These are phyloP conservation scores for Herpetospermum pedunculosum DNA, from an alignment of 306 rosid genomes.

Conservation along the genomic window DNA sequence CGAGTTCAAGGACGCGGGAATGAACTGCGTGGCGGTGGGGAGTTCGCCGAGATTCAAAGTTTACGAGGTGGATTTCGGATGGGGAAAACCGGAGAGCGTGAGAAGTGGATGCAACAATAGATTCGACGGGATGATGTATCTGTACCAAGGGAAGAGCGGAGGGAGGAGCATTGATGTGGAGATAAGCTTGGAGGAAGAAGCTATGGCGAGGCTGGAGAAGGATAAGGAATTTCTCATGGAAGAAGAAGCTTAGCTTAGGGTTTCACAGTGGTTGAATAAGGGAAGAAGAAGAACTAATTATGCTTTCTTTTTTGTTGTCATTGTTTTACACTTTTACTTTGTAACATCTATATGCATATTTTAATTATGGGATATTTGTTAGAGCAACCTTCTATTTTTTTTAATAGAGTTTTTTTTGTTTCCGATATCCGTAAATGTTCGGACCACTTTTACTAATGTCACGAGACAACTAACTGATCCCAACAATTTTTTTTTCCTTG, in stretches of 20 bases:
- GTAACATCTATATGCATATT: no score
- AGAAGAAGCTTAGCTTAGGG: no score
- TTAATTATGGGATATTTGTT: no score
- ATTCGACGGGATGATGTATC: slow-evolving; percentile 83
- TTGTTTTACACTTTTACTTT: no score
- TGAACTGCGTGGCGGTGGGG: slow-evolving; percentile 85
- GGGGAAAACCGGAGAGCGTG: slow-evolving; percentile 73
- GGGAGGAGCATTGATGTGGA: slow-evolving; percentile 93
- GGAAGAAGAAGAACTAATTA: no score
- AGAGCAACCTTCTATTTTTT: no score
- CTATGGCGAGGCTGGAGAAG: slow-evolving; percentile 67
- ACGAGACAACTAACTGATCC: no score
- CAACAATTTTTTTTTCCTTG: no score
- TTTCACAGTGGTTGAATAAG: not conserved
- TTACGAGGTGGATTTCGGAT: slow-evolving; percentile 87
- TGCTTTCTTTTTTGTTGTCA: no score
- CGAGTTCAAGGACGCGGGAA: slow-evolving; percentile 87
- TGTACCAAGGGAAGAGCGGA: slow-evolving; percentile 81
- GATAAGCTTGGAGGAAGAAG: slow-evolving; percentile 51
- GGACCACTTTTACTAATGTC: no score
- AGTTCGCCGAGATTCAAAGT: slow-evolving; percentile 96
- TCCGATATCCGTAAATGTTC: no score
- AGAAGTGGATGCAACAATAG: slow-evolving; percentile 83
- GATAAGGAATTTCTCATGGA: slow-evolving; percentile 60
- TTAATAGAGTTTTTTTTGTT: no score